Percentiles rank a stretch among this genome's conserved stretches.
Evolutionary conservation across 352 stramenopile species (phyloP).

Genomic region (Globisporangium camurandrum): DNA sequence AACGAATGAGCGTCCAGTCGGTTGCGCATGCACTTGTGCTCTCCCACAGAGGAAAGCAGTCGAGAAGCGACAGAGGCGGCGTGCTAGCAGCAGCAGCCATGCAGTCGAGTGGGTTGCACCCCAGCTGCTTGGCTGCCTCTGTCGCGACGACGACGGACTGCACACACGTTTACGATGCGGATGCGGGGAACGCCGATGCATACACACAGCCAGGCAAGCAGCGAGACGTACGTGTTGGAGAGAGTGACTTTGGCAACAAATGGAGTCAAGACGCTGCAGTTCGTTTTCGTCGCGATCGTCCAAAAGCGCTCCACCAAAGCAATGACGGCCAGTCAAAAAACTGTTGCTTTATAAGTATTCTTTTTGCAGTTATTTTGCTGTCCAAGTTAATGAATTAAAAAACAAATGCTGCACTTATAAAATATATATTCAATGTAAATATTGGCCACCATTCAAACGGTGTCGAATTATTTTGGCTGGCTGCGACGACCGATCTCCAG

Average conservation of each 20-base stretch:
- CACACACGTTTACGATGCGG: slow-evolving; percentile 6
- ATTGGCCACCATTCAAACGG: slow-evolving; percentile 34
- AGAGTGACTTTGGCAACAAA: slow-evolving; percentile 88
- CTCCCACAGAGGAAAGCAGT: slow-evolving; percentile 11
- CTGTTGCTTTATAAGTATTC: too few species aligned
- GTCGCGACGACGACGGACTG: not conserved
- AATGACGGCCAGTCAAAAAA: too few species aligned
- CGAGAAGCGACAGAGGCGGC: not conserved
- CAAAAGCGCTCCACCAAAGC: slow-evolving; percentile 23
- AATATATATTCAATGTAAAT: not conserved
- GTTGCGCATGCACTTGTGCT: slow-evolving; percentile 29
- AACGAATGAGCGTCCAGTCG: slow-evolving; percentile 52
- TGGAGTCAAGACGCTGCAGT: too few species aligned
- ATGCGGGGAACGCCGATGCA: not conserved
- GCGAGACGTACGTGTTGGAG: slow-evolving; percentile 75
- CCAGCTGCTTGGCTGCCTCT: not conserved
- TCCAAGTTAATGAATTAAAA: too few species aligned
- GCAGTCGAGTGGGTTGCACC: too few species aligned
- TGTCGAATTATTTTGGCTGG: slow-evolving; percentile 12
- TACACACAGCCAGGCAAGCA: slow-evolving; percentile 14
- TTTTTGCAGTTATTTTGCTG: too few species aligned
- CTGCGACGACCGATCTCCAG: slow-evolving; percentile 1
- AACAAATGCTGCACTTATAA: too few species aligned
- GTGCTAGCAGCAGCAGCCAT: slow-evolving; percentile 2
- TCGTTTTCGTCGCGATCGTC: not conserved